These are phyloP conservation scores for Crithidia bombi DNA, from an alignment of 208 protist genomes.

Conservation along the genomic window DNA sequence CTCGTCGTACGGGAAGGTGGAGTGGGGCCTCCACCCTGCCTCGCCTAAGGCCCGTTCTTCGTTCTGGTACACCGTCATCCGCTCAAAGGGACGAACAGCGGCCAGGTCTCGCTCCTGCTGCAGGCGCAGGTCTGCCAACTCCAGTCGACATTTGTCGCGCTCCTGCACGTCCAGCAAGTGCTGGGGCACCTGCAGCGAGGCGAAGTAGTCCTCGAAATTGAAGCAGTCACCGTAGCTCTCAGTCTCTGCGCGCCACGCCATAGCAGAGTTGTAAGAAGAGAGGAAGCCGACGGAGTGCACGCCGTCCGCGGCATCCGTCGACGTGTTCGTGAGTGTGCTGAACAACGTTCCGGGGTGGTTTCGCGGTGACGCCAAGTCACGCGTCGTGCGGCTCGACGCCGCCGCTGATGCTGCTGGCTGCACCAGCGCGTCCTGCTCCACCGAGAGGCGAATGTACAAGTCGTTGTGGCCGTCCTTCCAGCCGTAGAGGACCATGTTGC, in stretches of 20 bases:
- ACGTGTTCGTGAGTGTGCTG: background rate
- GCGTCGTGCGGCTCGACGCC: background rate
- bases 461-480: conserved; percentile 56
- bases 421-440: conserved; percentile 28
- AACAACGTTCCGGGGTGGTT: background rate
- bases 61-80: conserved; percentile 60
- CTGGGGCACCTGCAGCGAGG: conserved; percentile 41
- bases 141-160: conserved; percentile 61
- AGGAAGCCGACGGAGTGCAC: conserved; percentile 57
- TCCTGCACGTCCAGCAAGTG: conserved; percentile 66
- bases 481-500: conserved; percentile 48
- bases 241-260: conserved; percentile 17
- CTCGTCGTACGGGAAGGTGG: conserved; percentile 69
- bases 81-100: conserved; percentile 32
- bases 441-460: conserved; percentile 46
- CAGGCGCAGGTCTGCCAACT: conserved; percentile 58
- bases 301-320: conserved; percentile 34
- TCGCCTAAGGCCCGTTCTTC: conserved; percentile 35
- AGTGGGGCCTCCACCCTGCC: conserved; percentile 50
- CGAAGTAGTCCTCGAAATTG: conserved; percentile 59
- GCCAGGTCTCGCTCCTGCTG: conserved; percentile 46
- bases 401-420: conserved; percentile 3
- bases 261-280: conserved; percentile 22
- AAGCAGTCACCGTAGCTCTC: conserved; percentile 34
- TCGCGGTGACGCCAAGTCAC: background rate